A percentile compares a stretch with the other conserved stretches of the same genome.
These are phyloP conservation scores for Blastomyces silverae DNA, from an alignment of 2,329 filamentous ascomycete species.

Conservation along the genomic window DNA sequence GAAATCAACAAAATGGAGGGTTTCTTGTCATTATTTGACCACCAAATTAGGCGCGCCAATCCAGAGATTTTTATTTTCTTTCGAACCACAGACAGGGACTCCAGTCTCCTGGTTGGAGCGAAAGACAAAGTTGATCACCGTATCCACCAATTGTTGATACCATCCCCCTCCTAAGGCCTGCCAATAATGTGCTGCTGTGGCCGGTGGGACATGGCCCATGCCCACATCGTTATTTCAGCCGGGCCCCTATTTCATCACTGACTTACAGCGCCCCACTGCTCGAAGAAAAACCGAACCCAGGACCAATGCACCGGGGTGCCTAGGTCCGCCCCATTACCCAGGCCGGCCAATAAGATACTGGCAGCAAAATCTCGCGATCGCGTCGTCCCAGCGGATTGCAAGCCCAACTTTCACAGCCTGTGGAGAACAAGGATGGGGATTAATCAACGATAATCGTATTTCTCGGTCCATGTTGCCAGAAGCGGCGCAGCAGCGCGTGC, in stretches of 20 bases:
- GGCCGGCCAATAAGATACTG: too few species aligned
- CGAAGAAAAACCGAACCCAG: background rate
- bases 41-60: background rate
- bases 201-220: background rate
- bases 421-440: too few species aligned
- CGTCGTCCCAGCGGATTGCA: too few species aligned
- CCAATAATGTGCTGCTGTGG: background rate
- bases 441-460: too few species aligned
- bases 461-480: background rate
- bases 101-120: too few species aligned
- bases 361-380: too few species aligned
- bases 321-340: background rate
- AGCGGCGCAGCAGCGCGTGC: background rate
- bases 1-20: background rate
- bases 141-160: background rate
- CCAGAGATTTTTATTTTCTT: background rate
- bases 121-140: background rate
- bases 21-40: background rate
- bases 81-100: background rate
- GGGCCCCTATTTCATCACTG: background rate
- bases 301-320: conserved; percentile 3
- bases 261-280: background rate
- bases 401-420: too few species aligned
- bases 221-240: background rate
- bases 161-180: background rate